These are phyloP conservation scores for Capronia epimyces DNA, from an alignment of 2,329 filamentous ascomycete genomes.

Conservation along the genomic window DNA sequence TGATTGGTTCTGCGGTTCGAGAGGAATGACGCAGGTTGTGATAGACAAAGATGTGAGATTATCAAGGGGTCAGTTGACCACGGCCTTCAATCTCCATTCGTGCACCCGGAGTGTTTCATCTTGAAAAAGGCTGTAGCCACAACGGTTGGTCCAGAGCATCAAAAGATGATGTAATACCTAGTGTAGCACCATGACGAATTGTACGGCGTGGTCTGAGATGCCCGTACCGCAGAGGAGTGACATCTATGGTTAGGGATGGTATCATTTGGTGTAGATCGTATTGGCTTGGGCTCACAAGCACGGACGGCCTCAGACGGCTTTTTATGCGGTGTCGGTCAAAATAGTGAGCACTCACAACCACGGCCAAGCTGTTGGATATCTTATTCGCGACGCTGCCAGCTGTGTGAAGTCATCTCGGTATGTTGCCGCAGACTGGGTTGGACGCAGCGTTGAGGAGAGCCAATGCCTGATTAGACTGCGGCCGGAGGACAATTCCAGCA, in stretches of 20 bases:
- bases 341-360: background rate
- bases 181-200: conserved; percentile 11
- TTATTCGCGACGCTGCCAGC: background rate
- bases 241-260: background rate
- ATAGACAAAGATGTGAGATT: background rate
- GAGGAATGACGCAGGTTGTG: background rate
- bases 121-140: conserved; percentile 10
- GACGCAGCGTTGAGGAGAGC: too few species aligned
- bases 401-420: background rate
- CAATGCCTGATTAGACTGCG: too few species aligned
- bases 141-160: conserved; percentile 10
- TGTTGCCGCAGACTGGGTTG: background rate
- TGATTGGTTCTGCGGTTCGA: background rate
- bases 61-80: conserved; percentile 22
- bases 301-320: background rate
- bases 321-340: background rate
- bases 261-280: background rate
- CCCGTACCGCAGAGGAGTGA: background rate
- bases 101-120: conserved; percentile 22
- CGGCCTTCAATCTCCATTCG: conserved; percentile 9
- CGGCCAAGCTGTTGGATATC: background rate
- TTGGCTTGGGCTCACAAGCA: background rate
- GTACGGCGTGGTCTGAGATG: conserved; percentile 6
- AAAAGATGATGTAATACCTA: conserved; percentile 20
- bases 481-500: background rate